Percentiles rank a stretch among this genome's conserved stretches.
phyloP scores from a whole-genome alignment of 2,329 filamentous ascomycete species.

The Fusarium virguliforme region DNA sequence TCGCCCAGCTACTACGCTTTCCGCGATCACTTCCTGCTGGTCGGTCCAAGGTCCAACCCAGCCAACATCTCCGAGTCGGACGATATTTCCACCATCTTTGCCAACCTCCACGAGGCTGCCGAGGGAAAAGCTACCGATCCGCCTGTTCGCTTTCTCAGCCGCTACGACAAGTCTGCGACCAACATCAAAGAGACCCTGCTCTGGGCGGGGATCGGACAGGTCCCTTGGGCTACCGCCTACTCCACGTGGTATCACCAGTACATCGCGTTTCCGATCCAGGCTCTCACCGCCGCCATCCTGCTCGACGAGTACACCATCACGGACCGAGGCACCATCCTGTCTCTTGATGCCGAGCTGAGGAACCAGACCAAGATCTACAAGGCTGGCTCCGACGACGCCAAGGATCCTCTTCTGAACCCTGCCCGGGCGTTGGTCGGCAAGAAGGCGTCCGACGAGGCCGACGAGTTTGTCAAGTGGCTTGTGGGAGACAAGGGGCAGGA shows the following conservation, averaged over 20 bases:
- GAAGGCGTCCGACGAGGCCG: slow-evolving; percentile 32
- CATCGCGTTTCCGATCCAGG: slow-evolving; percentile 63
- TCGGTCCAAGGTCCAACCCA: slow-evolving; percentile 56
- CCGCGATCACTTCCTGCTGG: slow-evolving; percentile 64
- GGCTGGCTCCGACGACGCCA: slow-evolving; percentile 54
- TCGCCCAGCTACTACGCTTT: slow-evolving; percentile 58
- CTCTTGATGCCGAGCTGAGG: slow-evolving; percentile 54
- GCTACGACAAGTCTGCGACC: slow-evolving; percentile 66
- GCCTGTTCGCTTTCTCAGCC: slow-evolving; percentile 60
- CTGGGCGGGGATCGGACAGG: slow-evolving; percentile 63
- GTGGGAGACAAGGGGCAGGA: slow-evolving; percentile 38
- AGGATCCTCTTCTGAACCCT: slow-evolving; percentile 61
- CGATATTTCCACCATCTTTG: slow-evolving; percentile 56
- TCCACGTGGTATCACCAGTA: slow-evolving; percentile 66
- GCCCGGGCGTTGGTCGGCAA: slow-evolving; percentile 46
- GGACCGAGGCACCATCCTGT: slow-evolving; percentile 63
- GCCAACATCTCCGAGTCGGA: slow-evolving; percentile 51
- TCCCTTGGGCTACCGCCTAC: slow-evolving; percentile 62
- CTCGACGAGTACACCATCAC: slow-evolving; percentile 65
- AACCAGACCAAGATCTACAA: slow-evolving; percentile 58
- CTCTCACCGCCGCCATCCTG: slow-evolving; percentile 59
- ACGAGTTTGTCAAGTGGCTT: slow-evolving; percentile 38
- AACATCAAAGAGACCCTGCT: slow-evolving; percentile 65
- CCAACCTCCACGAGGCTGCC: slow-evolving; percentile 55
- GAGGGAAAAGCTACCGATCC: slow-evolving; percentile 53